These are phyloP conservation scores for Fusarium drepaniforme DNA, from an alignment of 2,329 filamentous ascomycete species.

Conservation along the genomic window DNA sequence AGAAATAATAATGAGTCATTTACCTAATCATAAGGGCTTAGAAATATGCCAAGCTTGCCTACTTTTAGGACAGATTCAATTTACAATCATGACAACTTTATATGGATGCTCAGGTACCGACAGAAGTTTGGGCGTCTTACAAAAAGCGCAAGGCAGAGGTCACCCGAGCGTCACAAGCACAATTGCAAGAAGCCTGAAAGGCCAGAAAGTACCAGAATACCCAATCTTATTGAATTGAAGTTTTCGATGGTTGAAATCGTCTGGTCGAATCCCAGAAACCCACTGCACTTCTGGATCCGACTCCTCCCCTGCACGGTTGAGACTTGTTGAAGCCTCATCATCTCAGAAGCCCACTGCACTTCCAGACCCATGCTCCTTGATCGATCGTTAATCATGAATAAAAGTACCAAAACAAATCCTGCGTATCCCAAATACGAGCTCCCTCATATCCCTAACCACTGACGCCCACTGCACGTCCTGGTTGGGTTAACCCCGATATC, in stretches of 20 bases:
- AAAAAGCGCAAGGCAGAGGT: no score
- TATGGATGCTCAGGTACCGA: no score
- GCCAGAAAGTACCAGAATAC: not conserved
- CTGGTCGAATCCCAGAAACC: slow-evolving; percentile 36
- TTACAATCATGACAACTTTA: not conserved
- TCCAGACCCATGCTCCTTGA: slow-evolving; percentile 12
- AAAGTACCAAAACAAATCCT: not conserved
- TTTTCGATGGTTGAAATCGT: slow-evolving; percentile 22
- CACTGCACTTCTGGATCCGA: slow-evolving; percentile 40
- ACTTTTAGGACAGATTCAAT: not conserved
- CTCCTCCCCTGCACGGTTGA: not conserved
- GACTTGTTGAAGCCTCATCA: slow-evolving; percentile 33
- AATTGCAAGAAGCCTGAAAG: not conserved
- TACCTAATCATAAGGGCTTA: not conserved
- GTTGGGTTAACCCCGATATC: not conserved
- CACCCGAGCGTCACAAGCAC: not conserved
- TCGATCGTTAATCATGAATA: slow-evolving; percentile 20
- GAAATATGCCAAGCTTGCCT: not conserved
- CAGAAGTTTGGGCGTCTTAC: no score
- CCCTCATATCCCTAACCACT: not conserved
- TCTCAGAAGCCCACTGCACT: slow-evolving; percentile 32
- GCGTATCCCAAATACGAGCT: not conserved
- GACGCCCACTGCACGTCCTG: slow-evolving; percentile 45
- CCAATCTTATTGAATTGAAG: slow-evolving; percentile 6
- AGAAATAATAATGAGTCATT: not conserved